These are phyloP conservation scores for Dactylis glomerata DNA, from an alignment of 176 grass and related monocot species.

Conservation along the genomic window DNA sequence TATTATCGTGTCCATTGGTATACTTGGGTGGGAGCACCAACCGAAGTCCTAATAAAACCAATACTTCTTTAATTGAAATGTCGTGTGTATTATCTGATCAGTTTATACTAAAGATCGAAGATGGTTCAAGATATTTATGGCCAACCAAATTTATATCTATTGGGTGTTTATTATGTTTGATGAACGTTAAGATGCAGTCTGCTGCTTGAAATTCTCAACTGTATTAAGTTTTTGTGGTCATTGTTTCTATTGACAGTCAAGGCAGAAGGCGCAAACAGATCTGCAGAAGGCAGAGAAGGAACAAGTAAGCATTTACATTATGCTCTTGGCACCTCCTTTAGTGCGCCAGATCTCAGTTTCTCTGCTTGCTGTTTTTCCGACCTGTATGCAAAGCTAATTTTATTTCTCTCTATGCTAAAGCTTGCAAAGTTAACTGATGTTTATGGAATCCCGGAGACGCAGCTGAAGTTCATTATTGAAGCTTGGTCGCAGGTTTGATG, in stretches of 20 bases:
- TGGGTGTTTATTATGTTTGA: not conserved
- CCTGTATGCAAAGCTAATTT: slow-evolving; percentile 7
- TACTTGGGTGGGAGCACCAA: not conserved
- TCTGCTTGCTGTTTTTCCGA: not conserved
- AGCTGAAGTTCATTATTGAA: slow-evolving; percentile 90
- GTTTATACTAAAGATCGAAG: not conserved
- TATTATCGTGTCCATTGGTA: not conserved
- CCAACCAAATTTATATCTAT: not conserved
- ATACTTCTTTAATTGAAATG: not conserved
- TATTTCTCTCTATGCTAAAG: slow-evolving; percentile 40
- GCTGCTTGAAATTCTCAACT: slow-evolving; percentile 17
- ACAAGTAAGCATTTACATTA: slow-evolving; percentile 47
- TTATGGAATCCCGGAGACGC: slow-evolving; percentile 77
- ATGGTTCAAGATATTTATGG: not conserved
- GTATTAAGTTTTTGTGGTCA: slow-evolving; percentile 23
- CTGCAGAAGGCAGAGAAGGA: slow-evolving; percentile 65
- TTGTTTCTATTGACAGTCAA: slow-evolving; percentile 64
- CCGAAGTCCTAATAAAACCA: not conserved
- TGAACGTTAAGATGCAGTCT: not conserved
- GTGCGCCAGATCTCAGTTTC: not conserved
- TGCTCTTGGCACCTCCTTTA: not conserved
- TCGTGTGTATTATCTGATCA: not conserved
- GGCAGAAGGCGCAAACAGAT: slow-evolving; percentile 83
- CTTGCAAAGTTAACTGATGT: slow-evolving; percentile 67
- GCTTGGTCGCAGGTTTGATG: slow-evolving; percentile 83